Base-by-base conservation (phyloP, 148 eudicot species). In the Rhododendron vialii region DNA sequence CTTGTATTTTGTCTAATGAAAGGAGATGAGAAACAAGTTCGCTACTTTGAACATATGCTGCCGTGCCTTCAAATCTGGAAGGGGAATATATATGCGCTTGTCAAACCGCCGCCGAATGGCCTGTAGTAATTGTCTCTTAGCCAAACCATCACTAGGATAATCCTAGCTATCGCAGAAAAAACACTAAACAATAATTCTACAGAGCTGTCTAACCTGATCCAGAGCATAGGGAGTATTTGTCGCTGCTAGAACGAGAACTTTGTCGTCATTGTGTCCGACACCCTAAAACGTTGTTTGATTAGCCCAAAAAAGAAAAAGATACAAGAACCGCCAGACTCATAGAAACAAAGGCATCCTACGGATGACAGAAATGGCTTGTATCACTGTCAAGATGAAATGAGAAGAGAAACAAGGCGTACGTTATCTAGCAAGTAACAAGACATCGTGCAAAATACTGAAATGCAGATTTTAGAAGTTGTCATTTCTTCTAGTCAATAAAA, bases 51-150 rank as follows among this genome's bases (percentile, higher is more conserved):
- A 96, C 96, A 96, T 96, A 87, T 96, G 99, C 51, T 95, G 99
- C 22, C 98, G 93, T 84, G 99, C 99, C 93, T 96, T 95, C 50
- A 83, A 76, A 89, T 96, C 99, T 65, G 99, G 98, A 22, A 96
- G 98, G 38, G 99, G 99, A 88, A 96, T 96, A 87, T 96, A 95
- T 81, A 96, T 96, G 80, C 99, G 98, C 93, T 96, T 96, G 87
- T 96, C 99, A 93, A 96, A 96, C 84, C 99, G 92, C 65, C 99
- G 89, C 81, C 99, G 89, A 74, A 96, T 93, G 88, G 99, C 99
- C 99, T 96, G 92, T 41, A 86, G 53, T 47, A 73, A 88, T 50
- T 6, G 74, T 59, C 65, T 33, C 74, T 63, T 63, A 86, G 79
- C 79, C n/a, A 86, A 28, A 67, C 33, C 20, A 57, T 71, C 13